A percentile compares a stretch with the other conserved stretches of the same genome.
Evolutionary conservation across 73 alveolate genomes (phyloP).

Genomic region (Uronychia setigera): DNA sequence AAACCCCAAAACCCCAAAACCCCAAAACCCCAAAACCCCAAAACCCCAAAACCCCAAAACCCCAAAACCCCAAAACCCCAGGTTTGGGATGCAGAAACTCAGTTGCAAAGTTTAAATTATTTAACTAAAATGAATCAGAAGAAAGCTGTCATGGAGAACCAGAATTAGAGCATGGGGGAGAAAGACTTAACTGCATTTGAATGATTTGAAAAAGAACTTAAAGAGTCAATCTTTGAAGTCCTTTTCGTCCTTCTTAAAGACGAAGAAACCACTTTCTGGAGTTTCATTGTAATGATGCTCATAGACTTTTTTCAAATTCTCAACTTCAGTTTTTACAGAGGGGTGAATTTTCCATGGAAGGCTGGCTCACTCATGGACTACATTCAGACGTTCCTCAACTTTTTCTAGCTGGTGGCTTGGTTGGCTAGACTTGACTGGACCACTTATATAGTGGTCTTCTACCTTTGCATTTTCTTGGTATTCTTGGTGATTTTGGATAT

Average conservation of each 20-base stretch:
- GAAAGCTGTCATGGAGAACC: too few relatives aligned
- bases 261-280: slow-evolving; percentile 61
- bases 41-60: too few relatives aligned
- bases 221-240: slow-evolving; percentile 47
- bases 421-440: slow-evolving; percentile 36
- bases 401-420: slow-evolving; percentile 41
- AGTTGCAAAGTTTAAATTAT: too few relatives aligned
- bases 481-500: slow-evolving; percentile 50
- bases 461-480: slow-evolving; percentile 34
- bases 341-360: slow-evolving; percentile 47
- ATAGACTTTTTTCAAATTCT: slow-evolving; percentile 53
- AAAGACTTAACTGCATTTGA: too few relatives aligned
- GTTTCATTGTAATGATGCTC: slow-evolving; percentile 33
- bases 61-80: too few relatives aligned
- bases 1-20: too few relatives aligned
- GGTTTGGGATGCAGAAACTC: too few relatives aligned
- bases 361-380: slow-evolving; percentile 20
- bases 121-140: too few relatives aligned
- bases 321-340: slow-evolving; percentile 45
- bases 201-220: too few relatives aligned
- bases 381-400: slow-evolving; percentile 27
- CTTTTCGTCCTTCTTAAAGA: slow-evolving; percentile 52
- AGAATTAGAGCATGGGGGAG: too few relatives aligned
- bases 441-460: slow-evolving; percentile 39
- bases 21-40: too few relatives aligned